phyloP scores from a whole-genome alignment of 164 flowering plant genomes.

The Warburgia ugandensis region DNA sequence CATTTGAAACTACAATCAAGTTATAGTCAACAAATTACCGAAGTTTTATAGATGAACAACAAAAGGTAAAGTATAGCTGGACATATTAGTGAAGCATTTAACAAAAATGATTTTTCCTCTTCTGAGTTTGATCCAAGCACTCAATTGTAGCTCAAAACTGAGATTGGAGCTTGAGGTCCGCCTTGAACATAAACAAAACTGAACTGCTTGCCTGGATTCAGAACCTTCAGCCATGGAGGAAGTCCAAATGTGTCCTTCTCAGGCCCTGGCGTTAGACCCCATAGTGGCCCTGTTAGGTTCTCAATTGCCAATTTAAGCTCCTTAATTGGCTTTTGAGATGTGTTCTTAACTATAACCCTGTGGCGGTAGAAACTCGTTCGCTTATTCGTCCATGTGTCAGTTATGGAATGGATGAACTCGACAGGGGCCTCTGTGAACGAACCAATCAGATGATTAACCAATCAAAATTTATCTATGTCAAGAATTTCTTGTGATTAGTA shows the following conservation, averaged over 20 bases:
- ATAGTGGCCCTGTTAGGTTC: slow-evolving; percentile 54
- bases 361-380: slow-evolving; percentile 45
- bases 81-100: too few relatives aligned
- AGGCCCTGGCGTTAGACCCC: slow-evolving; percentile 51
- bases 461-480: too few relatives aligned
- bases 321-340: slow-evolving; percentile 47
- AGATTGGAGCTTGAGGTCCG: slow-evolving; percentile 70
- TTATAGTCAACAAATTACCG: too few relatives aligned
- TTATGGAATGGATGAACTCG: slow-evolving; percentile 56
- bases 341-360: slow-evolving; percentile 62
- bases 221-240: slow-evolving; percentile 43
- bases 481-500: too few relatives aligned
- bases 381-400: slow-evolving; percentile 42
- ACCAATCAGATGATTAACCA: too few relatives aligned
- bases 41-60: too few relatives aligned
- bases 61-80: too few relatives aligned
- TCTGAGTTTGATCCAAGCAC: too few relatives aligned
- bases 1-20: too few relatives aligned
- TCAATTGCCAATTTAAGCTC: slow-evolving; percentile 43
- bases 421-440: slow-evolving; percentile 61
- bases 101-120: too few relatives aligned
- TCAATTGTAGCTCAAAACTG: slow-evolving; percentile 52
- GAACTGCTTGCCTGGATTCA: slow-evolving; percentile 48
- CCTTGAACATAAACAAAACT: slow-evolving; percentile 78
- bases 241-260: slow-evolving; percentile 44